Evolutionary conservation across 805 yeast genomes (phyloP), one percentile per base, ranked within the genome.

Genomic region (Lipomyces spencermartinsiae): DNA sequence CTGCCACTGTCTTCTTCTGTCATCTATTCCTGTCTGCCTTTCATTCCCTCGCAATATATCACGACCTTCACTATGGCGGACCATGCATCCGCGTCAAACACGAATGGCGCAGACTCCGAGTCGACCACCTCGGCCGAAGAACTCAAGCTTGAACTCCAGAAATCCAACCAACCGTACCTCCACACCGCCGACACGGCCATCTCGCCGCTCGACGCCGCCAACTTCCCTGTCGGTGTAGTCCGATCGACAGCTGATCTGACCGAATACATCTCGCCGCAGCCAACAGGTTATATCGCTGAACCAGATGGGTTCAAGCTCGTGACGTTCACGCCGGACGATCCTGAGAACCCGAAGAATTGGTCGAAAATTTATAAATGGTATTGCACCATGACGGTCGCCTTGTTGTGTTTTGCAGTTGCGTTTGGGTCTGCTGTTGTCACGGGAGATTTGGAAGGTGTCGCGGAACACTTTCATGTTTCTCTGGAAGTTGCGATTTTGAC

Each of bases 341-440:
- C 68, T 5, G 77, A 70, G 3, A 74, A 78, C 63, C 80, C 80
- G 12, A 68, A 73, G 58, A 68, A 77, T 56, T 78, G 80, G 81
- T 63, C 90, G 1, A 66, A 63, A 4, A 74, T 79, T 73, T 81
- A 84, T 61, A 89, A 88, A 76, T 87, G 90, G 87, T 74, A 79
- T 58, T 81, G 88, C 51, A 84, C 92, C 0, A 57, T 82, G 57
- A 78, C 86, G 9, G 81, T 88, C 9, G 87, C 91, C 0, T 12
- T 80, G 8, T 80, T 88, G 5, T 85, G 91, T 57, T 81, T 89
- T 66, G 83, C 86, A 63, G 86, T 89, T 55, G 89, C 93, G 0
- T 83, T 89, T 77, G 85, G 90, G 6, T 89, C 93, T 0, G 89
- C 93, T 0, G 82, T 86, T 59, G 90, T 89, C 83, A 83, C 91